phyloP scores from a whole-genome alignment of 192 early-diverging fungal genomes.

The Coemansia sp. region DNA sequence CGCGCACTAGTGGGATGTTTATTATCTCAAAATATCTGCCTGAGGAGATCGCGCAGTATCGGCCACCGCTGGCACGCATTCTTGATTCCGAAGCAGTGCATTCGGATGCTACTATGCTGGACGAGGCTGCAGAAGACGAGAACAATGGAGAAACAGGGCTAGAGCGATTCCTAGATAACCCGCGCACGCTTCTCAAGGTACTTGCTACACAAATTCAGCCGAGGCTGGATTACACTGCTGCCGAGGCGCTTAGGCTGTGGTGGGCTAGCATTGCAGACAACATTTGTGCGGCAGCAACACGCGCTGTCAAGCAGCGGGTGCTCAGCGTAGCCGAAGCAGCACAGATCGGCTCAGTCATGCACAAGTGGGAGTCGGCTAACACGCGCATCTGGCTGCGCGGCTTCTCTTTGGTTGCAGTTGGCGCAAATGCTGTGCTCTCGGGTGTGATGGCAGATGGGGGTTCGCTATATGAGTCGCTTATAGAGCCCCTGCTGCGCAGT shows the following conservation, averaged over 20 bases:
- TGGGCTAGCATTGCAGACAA: slow-evolving; percentile 12
- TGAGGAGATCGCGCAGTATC: slow-evolving; percentile 32
- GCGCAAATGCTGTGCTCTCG: slow-evolving; percentile 9
- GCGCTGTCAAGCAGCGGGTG: slow-evolving; percentile 12
- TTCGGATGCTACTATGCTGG: slow-evolving; percentile 6
- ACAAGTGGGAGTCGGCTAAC: slow-evolving; percentile 13
- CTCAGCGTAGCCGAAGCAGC: slow-evolving; percentile 24
- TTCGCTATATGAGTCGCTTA: slow-evolving; percentile 10
- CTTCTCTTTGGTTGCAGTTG: slow-evolving; percentile 10
- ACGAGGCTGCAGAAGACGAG: slow-evolving; percentile 33
- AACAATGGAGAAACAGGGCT: slow-evolving; percentile 9
- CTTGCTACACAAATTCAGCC: slow-evolving; percentile 43
- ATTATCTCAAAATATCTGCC: slow-evolving; percentile 46
- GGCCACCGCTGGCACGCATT: slow-evolving; percentile 33
- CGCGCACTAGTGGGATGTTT: slow-evolving; percentile 24
- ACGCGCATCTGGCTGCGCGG: slow-evolving; percentile 15
- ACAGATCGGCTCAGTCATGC: slow-evolving; percentile 11
- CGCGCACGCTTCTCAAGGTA: slow-evolving; percentile 15
- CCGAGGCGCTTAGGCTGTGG: slow-evolving; percentile 30
- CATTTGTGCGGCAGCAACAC: background rate
- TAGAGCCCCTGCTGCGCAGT: slow-evolving; percentile 34
- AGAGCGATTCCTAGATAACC: slow-evolving; percentile 10
- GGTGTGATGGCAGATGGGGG: background rate
- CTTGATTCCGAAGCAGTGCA: slow-evolving; percentile 18
- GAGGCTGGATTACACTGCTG: slow-evolving; percentile 23